Percentiles rank a stretch among this genome's conserved stretches.
These are phyloP conservation scores for Citrullus amarus DNA, from an alignment of 306 rosid genomes.

Conservation along the genomic window DNA sequence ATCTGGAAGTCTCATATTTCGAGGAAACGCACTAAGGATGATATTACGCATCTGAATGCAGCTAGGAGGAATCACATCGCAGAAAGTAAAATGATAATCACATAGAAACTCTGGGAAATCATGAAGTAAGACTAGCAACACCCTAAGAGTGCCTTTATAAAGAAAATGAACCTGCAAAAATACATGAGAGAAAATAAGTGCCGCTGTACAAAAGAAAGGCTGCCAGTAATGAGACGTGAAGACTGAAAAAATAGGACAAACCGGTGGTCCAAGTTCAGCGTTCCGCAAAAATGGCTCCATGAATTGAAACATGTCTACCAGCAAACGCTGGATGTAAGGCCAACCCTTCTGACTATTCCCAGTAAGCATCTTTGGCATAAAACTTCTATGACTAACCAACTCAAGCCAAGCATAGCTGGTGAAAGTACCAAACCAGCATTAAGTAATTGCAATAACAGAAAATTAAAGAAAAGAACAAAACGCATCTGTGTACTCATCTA, in stretches of 20 bases:
- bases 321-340: slow-evolving; percentile 77
- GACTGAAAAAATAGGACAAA: slow-evolving; percentile 19
- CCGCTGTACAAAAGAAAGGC: not conserved
- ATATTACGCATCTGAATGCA: slow-evolving; percentile 98
- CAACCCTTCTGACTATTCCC: slow-evolving; percentile 93
- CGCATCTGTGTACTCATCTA: not conserved
- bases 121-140: slow-evolving; percentile 88
- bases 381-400: slow-evolving; percentile 88
- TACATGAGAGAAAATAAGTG: not conserved
- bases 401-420: slow-evolving; percentile 98
- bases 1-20: slow-evolving; percentile 96
- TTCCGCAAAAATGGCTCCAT: slow-evolving; percentile 97
- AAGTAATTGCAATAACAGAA: not conserved
- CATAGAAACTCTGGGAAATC: slow-evolving; percentile 95
- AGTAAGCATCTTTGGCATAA: slow-evolving; percentile 90
- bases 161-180: slow-evolving; percentile 61
- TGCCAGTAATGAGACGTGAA: not conserved
- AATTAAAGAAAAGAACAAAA: not conserved
- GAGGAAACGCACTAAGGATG: slow-evolving; percentile 95
- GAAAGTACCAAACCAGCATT: slow-evolving; percentile 14
- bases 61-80: slow-evolving; percentile 94
- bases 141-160: slow-evolving; percentile 92
- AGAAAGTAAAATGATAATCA: slow-evolving; percentile 92
- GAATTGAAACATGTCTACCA: slow-evolving; percentile 83
- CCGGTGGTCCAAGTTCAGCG: slow-evolving; percentile 85